Evolutionary conservation across 2,329 filamentous ascomycete species (phyloP).

Genomic region (Talaromyces sp.): DNA sequence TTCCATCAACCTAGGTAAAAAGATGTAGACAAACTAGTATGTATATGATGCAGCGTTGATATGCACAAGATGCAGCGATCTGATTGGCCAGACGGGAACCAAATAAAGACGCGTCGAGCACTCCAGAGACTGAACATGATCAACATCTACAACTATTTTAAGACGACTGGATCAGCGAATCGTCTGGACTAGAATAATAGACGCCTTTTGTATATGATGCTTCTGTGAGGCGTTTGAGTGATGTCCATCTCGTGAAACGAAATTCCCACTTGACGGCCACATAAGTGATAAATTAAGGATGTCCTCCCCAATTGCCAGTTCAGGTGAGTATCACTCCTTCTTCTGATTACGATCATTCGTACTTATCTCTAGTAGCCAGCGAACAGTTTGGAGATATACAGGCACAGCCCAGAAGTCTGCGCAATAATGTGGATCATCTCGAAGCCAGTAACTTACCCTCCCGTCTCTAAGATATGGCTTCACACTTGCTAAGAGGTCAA

Average conservation of each 20-base stretch:
- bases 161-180: too few species aligned
- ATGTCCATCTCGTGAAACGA: not conserved
- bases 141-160: not conserved
- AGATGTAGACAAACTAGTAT: not conserved
- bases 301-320: slow-evolving; percentile 9
- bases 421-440: slow-evolving; percentile 38
- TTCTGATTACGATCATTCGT: not conserved
- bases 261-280: not conserved
- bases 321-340: slow-evolving; percentile 7
- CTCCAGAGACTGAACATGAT: not conserved
- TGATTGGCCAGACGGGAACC: slow-evolving; percentile 17
- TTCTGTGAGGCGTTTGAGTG: not conserved
- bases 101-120: slow-evolving; percentile 19
- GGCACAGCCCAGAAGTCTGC: slow-evolving; percentile 27
- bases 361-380: not conserved
- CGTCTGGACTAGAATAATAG: not conserved
- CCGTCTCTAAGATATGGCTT: not conserved
- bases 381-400: slow-evolving; percentile 13
- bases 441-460: slow-evolving; percentile 34
- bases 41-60: not conserved
- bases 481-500: slow-evolving; percentile 11
- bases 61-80: not conserved
- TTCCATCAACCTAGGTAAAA: not conserved
- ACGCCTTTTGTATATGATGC: not conserved
- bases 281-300: not conserved